Base-by-base conservation (phyloP, 306 rosid genomes). In the Acacia confusa region DNA sequence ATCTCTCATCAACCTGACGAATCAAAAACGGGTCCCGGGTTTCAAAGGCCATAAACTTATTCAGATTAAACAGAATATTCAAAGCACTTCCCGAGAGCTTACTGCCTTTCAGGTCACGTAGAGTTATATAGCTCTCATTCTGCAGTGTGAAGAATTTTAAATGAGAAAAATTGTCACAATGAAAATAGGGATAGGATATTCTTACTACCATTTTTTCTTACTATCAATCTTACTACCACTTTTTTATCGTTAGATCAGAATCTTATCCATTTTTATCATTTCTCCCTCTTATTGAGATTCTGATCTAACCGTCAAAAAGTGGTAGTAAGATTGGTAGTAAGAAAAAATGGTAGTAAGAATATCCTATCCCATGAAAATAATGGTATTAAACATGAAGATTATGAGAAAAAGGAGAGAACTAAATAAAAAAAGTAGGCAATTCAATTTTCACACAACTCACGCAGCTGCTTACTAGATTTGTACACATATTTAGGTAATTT, bases 41-140 rank as follows among this genome's bases (percentile, higher is more conserved):
- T 93, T 96, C 99, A 44, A 92, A 96, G 82, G 99, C 99, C 98
- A 96, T 96, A 87, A 96, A 96, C 87, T 96, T 96, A 73, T 96
- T 96, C 60, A 96, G 98, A 87, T 96, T 96, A 89, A 96, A 94
- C 77, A 96, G 92, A 84, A 96, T 96, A 78, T 96, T 96, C 86
- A 94, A 91, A 75, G 91, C 91, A 81, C 99, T 96, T 92, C 98
- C 99, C 5, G 99, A 96, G 83, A 96, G 99, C 86, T 86, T 94
- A 83, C 97, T 88, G 64, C 98, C 94, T 92, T 96, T 94, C 87
- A 96, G 87, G 85, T 96, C 99, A 16, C 82, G 92, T 47, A 96
- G 90, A 55, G 91, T 87, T 72, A 94, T 72, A 78, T 61, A 84
- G 84, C 80, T 85, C 80, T 96, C 97, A 32, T 88, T 83, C 99